A percentile compares a stretch with the other conserved stretches of the same genome.
Conservation (phyloP, 2,329 filamentous ascomycete genomes). For the Colletotrichum scovillei region DNA sequence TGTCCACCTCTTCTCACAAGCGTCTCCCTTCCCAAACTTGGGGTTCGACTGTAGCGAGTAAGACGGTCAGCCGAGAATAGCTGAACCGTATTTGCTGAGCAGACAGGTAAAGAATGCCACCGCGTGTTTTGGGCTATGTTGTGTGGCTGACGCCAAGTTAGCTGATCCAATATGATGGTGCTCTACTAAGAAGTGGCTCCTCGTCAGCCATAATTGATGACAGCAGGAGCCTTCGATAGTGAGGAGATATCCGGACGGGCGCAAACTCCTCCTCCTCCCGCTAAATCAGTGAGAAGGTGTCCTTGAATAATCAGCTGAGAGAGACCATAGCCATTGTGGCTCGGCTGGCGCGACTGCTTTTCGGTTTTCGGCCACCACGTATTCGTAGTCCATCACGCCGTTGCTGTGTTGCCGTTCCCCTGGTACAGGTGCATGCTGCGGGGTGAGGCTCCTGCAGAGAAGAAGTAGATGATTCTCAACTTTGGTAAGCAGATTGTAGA, state of each 20-base stretch:
- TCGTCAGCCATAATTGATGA: background rate
- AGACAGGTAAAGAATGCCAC: background rate
- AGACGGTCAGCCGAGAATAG: background rate
- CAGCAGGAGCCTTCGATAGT: background rate
- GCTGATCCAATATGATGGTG: background rate
- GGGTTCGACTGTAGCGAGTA: background rate
- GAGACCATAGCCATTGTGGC: no score
- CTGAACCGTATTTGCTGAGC: background rate
- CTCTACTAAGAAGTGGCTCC: background rate
- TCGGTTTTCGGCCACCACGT: background rate
- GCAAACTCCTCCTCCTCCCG: background rate
- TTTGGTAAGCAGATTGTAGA: slow-evolving; percentile 31
- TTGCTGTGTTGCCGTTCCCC: background rate
- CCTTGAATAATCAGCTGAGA: background rate
- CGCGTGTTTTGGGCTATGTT: slow-evolving; percentile 1
- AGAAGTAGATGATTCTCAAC: slow-evolving; percentile 5
- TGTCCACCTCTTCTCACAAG: background rate
- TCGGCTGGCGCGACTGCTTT: no score
- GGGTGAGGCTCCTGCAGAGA: slow-evolving; percentile 27
- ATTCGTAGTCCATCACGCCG: background rate
- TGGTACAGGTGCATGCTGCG: slow-evolving; percentile 15
- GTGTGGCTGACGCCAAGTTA: slow-evolving; percentile 19
- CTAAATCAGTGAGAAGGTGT: background rate
- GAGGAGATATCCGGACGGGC: background rate
- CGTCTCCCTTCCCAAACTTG: background rate